Evolutionary conservation across 805 yeast species (phyloP).

Genomic region (Cyberlindnera sargentensis): DNA sequence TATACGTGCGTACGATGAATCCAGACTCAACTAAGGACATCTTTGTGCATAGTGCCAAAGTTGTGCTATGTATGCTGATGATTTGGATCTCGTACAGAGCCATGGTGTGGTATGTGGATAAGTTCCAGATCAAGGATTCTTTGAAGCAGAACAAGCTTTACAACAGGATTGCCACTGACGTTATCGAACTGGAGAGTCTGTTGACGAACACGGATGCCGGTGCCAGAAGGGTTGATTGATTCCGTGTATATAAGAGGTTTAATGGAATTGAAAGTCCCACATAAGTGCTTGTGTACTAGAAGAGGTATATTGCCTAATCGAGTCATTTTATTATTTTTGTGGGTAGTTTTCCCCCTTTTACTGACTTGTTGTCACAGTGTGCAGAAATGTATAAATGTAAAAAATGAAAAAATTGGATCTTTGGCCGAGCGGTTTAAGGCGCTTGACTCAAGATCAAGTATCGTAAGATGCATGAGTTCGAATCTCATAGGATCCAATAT

Average conservation of each 20-base stretch:
- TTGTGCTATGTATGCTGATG: constrained; percentile 8
- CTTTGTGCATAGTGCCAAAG: constrained; percentile 12
- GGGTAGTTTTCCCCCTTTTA: no score
- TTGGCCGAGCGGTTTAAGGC: constrained; percentile 22
- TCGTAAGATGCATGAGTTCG: constrained; percentile 20
- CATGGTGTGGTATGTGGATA: constrained; percentile 16
- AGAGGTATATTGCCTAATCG: no score
- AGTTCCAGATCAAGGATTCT: constrained; percentile 14
- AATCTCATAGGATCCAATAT: constrained; percentile 18
- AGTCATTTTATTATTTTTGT: no score
- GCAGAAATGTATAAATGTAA: no score
- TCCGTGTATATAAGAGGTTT: background rate
- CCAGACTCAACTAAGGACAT: constrained; percentile 15
- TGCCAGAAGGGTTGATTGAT: constrained; percentile 9
- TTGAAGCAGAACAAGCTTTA: constrained; percentile 16
- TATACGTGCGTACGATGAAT: constrained; percentile 28
- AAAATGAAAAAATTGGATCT: constrained; percentile 7
- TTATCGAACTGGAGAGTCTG: constrained; percentile 18
- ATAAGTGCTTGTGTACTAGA: no score
- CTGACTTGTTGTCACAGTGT: no score
- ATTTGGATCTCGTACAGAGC: constrained; percentile 18
- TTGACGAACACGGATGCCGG: constrained; percentile 4
- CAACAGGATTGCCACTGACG: constrained; percentile 18
- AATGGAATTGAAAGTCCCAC: background rate
- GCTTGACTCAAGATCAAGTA: constrained; percentile 20